A percentile compares a stretch with the other conserved stretches of the same genome.
phyloP scores from a whole-genome alignment of 2,329 filamentous ascomycete genomes.

The Ascosphaera aggregata region DNA sequence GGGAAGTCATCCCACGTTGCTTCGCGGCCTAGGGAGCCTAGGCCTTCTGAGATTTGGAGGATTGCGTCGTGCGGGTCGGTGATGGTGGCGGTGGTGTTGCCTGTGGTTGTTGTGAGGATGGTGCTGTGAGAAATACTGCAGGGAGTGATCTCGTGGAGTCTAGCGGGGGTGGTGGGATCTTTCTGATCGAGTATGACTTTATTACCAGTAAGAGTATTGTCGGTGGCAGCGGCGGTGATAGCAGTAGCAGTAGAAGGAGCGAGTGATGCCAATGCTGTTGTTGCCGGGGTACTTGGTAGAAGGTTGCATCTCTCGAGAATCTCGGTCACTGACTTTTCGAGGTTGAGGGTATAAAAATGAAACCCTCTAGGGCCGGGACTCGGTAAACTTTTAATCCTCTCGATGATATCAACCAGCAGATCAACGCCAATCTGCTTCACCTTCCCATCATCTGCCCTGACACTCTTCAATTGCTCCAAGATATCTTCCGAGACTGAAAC shows the following conservation, averaged over 20 bases:
- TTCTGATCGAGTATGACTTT: conserved; percentile 58
- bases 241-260: conserved; percentile 9
- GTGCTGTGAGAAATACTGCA: conserved; percentile 13
- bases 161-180: conserved; percentile 12
- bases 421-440: conserved; percentile 26
- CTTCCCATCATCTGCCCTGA: conserved; percentile 24
- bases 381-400: conserved; percentile 46
- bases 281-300: conserved; percentile 37
- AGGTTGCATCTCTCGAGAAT: conserved; percentile 70
- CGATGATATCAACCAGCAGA: conserved; percentile 63
- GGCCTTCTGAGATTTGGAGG: conserved; percentile 80
- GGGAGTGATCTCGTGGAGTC: no score
- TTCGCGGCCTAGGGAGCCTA: conserved; percentile 71
- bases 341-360: conserved; percentile 92
- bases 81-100: conserved; percentile 43
- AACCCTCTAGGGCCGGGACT: conserved; percentile 47
- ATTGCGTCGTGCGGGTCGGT: conserved; percentile 59
- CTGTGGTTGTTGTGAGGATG: conserved; percentile 15
- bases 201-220: conserved; percentile 71
- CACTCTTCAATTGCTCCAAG: conserved; percentile 32
- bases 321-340: conserved; percentile 89
- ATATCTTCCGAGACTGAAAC: conserved; percentile 54
- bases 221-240: conserved; percentile 36
- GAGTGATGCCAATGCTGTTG: conserved; percentile 8
- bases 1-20: conserved; percentile 98